A percentile compares a stretch with the other conserved stretches of the same genome.
Evolutionary conservation across 2,329 filamentous ascomycete genomes (phyloP).

Genomic region (Pseudopithomyces chartarum): DNA sequence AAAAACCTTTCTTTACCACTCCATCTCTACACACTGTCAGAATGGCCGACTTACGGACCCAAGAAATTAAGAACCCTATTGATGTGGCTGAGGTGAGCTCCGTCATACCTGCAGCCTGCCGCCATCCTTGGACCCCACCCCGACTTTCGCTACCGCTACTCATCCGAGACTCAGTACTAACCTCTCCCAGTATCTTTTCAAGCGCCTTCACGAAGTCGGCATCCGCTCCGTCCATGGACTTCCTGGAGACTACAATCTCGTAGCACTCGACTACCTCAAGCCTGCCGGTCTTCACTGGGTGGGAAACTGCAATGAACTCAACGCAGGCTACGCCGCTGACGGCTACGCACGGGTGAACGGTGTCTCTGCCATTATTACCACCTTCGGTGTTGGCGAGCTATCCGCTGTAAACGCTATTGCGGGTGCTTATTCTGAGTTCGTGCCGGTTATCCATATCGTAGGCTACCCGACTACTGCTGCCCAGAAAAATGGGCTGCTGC

Average conservation of each 20-base stretch:
- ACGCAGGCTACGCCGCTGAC: constrained; percentile 58
- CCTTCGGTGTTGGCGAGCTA: constrained; percentile 56
- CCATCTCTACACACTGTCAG: constrained; percentile 11
- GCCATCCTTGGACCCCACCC: too few species aligned
- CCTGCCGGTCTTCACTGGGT: constrained; percentile 62
- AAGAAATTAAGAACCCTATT: constrained; percentile 50
- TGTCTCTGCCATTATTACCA: constrained; percentile 53
- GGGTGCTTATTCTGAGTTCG: constrained; percentile 54
- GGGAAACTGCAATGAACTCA: constrained; percentile 66
- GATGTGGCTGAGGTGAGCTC: constrained; percentile 62
- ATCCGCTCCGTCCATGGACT: constrained; percentile 55
- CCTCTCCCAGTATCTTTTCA: constrained; percentile 43
- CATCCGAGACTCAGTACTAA: constrained; percentile 3
- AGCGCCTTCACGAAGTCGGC: constrained; percentile 50
- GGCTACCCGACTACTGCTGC: constrained; percentile 50
- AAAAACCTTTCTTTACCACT: constrained; percentile 7
- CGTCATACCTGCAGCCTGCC: background rate
- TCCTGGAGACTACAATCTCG: constrained; percentile 50
- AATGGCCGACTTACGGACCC: constrained; percentile 49
- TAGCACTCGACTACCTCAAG: constrained; percentile 62
- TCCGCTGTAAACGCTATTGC: constrained; percentile 54
- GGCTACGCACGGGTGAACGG: constrained; percentile 55
- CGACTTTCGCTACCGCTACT: background rate
- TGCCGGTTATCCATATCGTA: constrained; percentile 55
- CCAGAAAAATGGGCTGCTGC: constrained; percentile 48